Evolutionary conservation across 495 filamentous ascomycete species (phyloP).

Genomic region (Podospora pseudoanserina): DNA sequence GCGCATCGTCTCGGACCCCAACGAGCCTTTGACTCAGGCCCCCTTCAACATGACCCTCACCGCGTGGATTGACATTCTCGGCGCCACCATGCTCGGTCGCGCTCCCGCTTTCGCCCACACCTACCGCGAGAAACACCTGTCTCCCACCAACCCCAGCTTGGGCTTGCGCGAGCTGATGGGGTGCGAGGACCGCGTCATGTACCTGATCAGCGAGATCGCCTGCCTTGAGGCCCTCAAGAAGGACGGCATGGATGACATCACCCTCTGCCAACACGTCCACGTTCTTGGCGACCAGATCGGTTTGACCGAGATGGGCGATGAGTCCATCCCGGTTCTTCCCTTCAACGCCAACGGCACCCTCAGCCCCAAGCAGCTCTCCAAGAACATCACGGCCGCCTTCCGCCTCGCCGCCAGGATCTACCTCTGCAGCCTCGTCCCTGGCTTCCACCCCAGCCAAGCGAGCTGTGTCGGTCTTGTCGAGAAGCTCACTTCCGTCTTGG

Average conservation of each 20-base stretch:
- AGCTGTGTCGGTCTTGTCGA: slow-evolving; percentile 71
- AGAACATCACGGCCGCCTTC: slow-evolving; percentile 86
- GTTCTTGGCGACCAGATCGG: slow-evolving; percentile 78
- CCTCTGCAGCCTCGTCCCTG: slow-evolving; percentile 88
- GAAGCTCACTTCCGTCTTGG: slow-evolving; percentile 65
- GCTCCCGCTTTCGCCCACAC: slow-evolving; percentile 85
- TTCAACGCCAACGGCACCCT: slow-evolving; percentile 69
- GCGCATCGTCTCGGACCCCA: slow-evolving; percentile 53
- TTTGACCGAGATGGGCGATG: slow-evolving; percentile 60
- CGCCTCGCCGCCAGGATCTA: slow-evolving; percentile 91
- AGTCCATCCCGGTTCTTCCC: slow-evolving; percentile 48
- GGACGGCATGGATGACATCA: slow-evolving; percentile 75
- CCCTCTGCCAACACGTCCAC: slow-evolving; percentile 79
- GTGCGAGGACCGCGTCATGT: slow-evolving; percentile 97
- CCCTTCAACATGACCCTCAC: slow-evolving; percentile 95
- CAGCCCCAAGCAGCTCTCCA: slow-evolving; percentile 72
- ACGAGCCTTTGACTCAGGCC: slow-evolving; percentile 56
- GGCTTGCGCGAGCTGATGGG: slow-evolving; percentile 94
- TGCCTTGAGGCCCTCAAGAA: slow-evolving; percentile 87
- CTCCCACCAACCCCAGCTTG: slow-evolving; percentile 57
- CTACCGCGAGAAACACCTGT: slow-evolving; percentile 87
- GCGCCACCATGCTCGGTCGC: slow-evolving; percentile 83
- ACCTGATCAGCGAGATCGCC: slow-evolving; percentile 93
- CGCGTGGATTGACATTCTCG: slow-evolving; percentile 95
- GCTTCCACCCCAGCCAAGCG: slow-evolving; percentile 66